Conservation (phyloP, 2,329 filamentous ascomycete species). For the Colletotrichum scovillei region DNA sequence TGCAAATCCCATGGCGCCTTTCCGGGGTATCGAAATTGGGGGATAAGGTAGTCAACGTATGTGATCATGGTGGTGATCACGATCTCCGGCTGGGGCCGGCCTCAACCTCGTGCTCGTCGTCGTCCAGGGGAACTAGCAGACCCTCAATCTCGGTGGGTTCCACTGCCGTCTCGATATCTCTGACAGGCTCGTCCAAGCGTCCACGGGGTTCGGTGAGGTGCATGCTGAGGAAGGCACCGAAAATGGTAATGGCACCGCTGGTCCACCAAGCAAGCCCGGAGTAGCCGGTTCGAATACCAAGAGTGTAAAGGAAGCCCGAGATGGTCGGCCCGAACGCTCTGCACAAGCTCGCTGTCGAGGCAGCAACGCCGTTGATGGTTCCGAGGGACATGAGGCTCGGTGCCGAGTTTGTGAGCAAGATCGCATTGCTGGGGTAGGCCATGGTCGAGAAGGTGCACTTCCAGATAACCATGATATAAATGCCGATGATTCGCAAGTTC, state of each 20-base stretch:
- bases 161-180: slow-evolving; percentile 53
- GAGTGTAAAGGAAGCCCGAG: slow-evolving; percentile 85
- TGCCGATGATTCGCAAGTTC: slow-evolving; percentile 75
- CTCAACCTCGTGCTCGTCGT: slow-evolving; percentile 14
- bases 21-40: neutral
- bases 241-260: slow-evolving; percentile 79
- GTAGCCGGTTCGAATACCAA: slow-evolving; percentile 82
- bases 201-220: slow-evolving; percentile 76
- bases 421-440: slow-evolving; percentile 89
- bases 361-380: slow-evolving; percentile 91
- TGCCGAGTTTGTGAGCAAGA: slow-evolving; percentile 89
- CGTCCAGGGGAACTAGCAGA: slow-evolving; percentile 7
- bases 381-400: slow-evolving; percentile 87
- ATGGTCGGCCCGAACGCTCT: slow-evolving; percentile 90
- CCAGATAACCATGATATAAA: slow-evolving; percentile 84
- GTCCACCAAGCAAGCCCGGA: slow-evolving; percentile 96
- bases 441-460: slow-evolving; percentile 94
- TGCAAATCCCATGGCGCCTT: neutral
- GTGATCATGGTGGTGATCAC: neutral
- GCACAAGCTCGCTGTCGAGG: slow-evolving; percentile 89
- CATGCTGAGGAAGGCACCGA: slow-evolving; percentile 80
- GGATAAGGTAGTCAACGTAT: neutral
- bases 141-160: slow-evolving; percentile 35
- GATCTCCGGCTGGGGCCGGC: slow-evolving; percentile 26
- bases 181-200: slow-evolving; percentile 52